Base-by-base conservation (phyloP, 345 rosid species). In the Salix suchowensis region DNA sequence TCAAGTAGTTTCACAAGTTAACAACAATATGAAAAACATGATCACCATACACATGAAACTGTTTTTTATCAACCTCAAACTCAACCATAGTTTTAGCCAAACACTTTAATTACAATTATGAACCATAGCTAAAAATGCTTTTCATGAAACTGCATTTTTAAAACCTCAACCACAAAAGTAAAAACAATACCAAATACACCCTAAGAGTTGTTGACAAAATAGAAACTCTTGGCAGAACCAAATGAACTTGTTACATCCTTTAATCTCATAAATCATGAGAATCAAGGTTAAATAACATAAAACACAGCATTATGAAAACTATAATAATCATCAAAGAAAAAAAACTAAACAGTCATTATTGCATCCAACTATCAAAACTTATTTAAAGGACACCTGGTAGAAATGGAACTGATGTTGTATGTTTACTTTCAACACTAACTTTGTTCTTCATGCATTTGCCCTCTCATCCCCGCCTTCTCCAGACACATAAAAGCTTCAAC, bases 381-480 rank as follows among this genome's bases (percentile, higher is more conserved):
- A 39, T 39, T 70, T n/a, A 71, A 67, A 65, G 28, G 15, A 52
- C 78, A 83, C 86, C 90, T 80, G 86, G 75, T 74, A 66, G 24
- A 66, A 65, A 70, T 71, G 78, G 75, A 65, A 65, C 76, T 16
- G 36, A 61, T 6, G 69, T 60, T 73, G 75, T 76, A 76, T 26
- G 77, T 78, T 70, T 77, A 84, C 73, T 79, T 79, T 73, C 81
- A 80, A 61, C 61, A 73, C 74, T 85, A 82, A 76, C 80, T 34
- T 86, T 78, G 19, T 26, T 37, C 87, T 78, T 73, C 84, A 71
- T 67, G 74, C 67, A 73, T 82, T 14, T 64, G 65, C 50, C 75
- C 85, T 80, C 78, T 81, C 71, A 72, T 9, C n/a, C 36, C 42
- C 79, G 79, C 80, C 73, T 76, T 79, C 65, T 79, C 82, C 76